These are phyloP conservation scores for Batkoa obscura DNA, from an alignment of 371 early-diverging fungal species.

Conservation along the genomic window DNA sequence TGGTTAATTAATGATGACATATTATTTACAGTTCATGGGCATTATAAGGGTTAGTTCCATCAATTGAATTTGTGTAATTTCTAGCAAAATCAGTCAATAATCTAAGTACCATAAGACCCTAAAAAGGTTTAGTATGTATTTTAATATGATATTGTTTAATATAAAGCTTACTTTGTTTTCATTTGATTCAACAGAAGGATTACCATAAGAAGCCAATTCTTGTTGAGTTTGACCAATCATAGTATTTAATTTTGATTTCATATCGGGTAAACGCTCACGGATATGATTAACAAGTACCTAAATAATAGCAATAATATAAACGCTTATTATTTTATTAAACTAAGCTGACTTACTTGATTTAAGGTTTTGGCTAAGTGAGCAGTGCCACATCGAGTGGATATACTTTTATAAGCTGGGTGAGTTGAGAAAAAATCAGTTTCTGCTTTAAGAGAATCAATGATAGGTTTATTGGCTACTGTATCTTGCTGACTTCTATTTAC, in stretches of 20 bases:
- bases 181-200: constrained; percentile 28
- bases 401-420: constrained; percentile 68
- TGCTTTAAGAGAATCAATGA: constrained; percentile 45
- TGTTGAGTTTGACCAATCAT: constrained; percentile 61
- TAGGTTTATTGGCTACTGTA: constrained; percentile 56
- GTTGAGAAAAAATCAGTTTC: constrained; percentile 62
- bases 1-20: too few species aligned
- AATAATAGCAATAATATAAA: too few species aligned
- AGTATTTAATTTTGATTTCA: constrained; percentile 58
- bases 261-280: constrained; percentile 57
- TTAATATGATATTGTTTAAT: constrained; percentile 7
- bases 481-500: constrained; percentile 83
- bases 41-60: constrained; percentile 63
- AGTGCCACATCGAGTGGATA: constrained; percentile 70
- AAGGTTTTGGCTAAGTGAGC: constrained; percentile 54
- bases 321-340: too few species aligned
- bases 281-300: constrained; percentile 64
- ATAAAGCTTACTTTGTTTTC: constrained; percentile 26
- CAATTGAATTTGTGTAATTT: constrained; percentile 60
- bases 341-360: too few species aligned
- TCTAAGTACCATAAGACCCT: constrained; percentile 49
- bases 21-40: constrained; percentile 71
- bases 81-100: constrained; percentile 60
- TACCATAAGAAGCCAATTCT: constrained; percentile 55
- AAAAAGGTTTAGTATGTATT: constrained; percentile 6